Percentiles rank a stretch among this genome's conserved stretches.
phyloP scores from a whole-genome alignment of 2,329 filamentous ascomycete genomes.

The Ramularia collo-cygni region DNA sequence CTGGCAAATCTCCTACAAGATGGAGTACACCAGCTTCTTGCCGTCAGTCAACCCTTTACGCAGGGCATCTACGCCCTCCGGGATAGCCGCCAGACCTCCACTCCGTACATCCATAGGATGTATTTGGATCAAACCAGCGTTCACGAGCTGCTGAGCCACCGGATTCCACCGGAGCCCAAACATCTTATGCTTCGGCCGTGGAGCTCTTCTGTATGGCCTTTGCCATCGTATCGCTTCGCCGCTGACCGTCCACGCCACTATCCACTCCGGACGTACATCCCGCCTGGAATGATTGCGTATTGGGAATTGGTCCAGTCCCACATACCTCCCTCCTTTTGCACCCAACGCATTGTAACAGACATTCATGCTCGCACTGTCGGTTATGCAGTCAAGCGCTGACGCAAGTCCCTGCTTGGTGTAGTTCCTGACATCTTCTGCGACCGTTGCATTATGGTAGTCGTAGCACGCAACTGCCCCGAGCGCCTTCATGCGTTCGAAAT shows the following conservation, averaged over 20 bases:
- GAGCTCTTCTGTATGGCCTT: conserved; percentile 12
- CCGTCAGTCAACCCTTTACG: conserved; percentile 13
- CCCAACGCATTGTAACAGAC: conserved; percentile 16
- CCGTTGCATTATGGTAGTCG: conserved; percentile 11
- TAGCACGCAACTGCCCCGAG: conserved; percentile 13
- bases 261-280: conserved; percentile 17
- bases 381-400: conserved; percentile 14
- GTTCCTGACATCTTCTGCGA: conserved; percentile 10
- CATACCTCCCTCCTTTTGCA: conserved; percentile 12
- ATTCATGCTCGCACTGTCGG: conserved; percentile 15
- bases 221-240: conserved; percentile 14
- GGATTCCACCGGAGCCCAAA: conserved; percentile 14
- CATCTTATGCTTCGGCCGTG: conserved; percentile 11
- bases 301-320: conserved; percentile 17
- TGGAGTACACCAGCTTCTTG: conserved; percentile 14
- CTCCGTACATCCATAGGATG: conserved; percentile 14
- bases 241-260: conserved; percentile 15
- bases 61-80: conserved; percentile 11
- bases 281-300: conserved; percentile 13
- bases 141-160: conserved; percentile 12
- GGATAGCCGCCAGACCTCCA: conserved; percentile 11
- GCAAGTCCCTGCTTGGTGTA: conserved; percentile 10
- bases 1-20: conserved; percentile 8
- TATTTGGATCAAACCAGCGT: conserved; percentile 8
- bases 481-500: conserved; percentile 12